Percentiles rank a stretch among this genome's conserved stretches.
Conservation (phyloP, 176 grass and related monocot genomes). For the Raddia distichophylla region DNA sequence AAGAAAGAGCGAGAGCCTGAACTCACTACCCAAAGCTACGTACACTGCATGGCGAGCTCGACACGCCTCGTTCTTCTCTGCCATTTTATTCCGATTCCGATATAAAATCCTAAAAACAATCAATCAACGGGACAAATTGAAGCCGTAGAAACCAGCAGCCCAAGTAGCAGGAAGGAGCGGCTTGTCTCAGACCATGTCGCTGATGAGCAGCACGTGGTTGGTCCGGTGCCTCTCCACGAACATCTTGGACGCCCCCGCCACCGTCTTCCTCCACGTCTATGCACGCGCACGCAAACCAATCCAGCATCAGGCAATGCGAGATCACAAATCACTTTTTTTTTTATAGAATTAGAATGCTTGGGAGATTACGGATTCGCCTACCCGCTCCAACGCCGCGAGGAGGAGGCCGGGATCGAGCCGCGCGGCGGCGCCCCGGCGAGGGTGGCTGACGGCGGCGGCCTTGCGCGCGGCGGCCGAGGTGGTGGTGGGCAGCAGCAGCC, state of each 20-base stretch:
- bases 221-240: conserved; percentile 81
- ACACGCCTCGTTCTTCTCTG: background rate
- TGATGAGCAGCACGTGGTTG: conserved; percentile 77
- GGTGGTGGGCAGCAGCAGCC: conserved; percentile 60
- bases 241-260: conserved; percentile 87
- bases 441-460: background rate
- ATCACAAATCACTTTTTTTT: background rate
- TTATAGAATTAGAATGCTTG: background rate
- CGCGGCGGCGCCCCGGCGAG: conserved; percentile 52
- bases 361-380: background rate
- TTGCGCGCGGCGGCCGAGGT: conserved; percentile 32
- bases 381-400: conserved; percentile 81
- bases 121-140: conserved; percentile 23
- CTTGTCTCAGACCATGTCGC: conserved; percentile 67
- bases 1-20: background rate
- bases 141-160: background rate
- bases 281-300: background rate
- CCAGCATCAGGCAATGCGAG: background rate
- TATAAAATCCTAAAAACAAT: background rate
- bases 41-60: background rate
- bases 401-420: conserved; percentile 58
- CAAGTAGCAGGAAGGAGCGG: conserved; percentile 6
- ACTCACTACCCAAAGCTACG: background rate
- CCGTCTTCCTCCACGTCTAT: conserved; percentile 91
- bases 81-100: conserved; percentile 42